A percentile compares a stretch with the other conserved stretches of the same genome.
Evolutionary conservation across 179 eudicot genomes (phyloP).

Genomic region (Patellifolia procumbens): DNA sequence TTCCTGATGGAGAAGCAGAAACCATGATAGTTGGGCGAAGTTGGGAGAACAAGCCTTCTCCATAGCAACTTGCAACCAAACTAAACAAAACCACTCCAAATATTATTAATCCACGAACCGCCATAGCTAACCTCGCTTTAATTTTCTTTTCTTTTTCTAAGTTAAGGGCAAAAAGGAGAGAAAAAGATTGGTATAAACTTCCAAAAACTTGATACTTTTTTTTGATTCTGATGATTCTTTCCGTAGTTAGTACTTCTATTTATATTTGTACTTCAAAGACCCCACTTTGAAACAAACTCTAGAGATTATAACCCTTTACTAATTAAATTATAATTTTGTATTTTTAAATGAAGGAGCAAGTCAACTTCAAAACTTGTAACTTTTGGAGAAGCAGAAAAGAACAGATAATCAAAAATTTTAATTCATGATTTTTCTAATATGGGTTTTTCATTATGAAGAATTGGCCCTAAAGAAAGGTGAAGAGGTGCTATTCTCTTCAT

Average conservation of each 20-base stretch:
- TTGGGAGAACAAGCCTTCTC: slow-evolving; percentile 34
- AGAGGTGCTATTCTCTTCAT: too few species aligned
- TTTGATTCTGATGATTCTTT: slow-evolving; percentile 30
- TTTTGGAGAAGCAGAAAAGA: slow-evolving; percentile 31
- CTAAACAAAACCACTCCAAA: slow-evolving; percentile 7
- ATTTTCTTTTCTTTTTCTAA: not conserved
- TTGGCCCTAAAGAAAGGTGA: slow-evolving; percentile 12
- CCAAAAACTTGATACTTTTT: slow-evolving; percentile 15
- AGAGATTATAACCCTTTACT: not conserved
- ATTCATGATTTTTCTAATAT: not conserved
- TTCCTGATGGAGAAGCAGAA: slow-evolving; percentile 31
- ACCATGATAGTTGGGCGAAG: slow-evolving; percentile 40
- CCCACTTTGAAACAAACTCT: slow-evolving; percentile 8
- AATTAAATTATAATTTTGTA: not conserved
- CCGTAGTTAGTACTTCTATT: slow-evolving; percentile 14
- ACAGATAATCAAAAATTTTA: not conserved
- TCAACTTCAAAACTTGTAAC: slow-evolving; percentile 27
- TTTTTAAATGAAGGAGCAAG: slow-evolving; percentile 16
- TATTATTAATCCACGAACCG: slow-evolving; percentile 20
- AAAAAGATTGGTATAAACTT: slow-evolving; percentile 5
- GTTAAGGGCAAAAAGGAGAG: not conserved
- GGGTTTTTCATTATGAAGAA: not conserved
- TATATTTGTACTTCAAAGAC: slow-evolving; percentile 19
- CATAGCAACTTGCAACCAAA: slow-evolving; percentile 33
- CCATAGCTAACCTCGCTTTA: not conserved